Evolutionary conservation across 441 rosid genomes (phyloP), one percentile per base, ranked within the genome.

Genomic region (Aleurites moluccanus): DNA sequence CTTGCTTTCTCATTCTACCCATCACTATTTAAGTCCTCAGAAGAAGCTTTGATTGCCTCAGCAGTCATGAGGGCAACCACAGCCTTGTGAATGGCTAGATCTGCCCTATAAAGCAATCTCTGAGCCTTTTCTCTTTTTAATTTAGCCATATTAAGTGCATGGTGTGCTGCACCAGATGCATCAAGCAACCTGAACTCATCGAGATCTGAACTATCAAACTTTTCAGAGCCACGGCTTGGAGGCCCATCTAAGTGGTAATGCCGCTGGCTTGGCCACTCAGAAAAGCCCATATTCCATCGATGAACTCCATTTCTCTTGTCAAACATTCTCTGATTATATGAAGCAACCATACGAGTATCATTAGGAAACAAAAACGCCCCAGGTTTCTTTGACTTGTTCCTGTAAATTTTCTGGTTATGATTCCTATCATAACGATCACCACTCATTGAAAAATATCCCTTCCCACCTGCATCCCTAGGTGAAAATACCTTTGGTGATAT

Each of bases 71-170:
- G 88, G 75, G 97, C 91, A 79, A 85, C 88, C 74, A 89, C 94
- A 73, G 97, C 99, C 86, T 86, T 93, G 87, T 93, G 97, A 64
- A 93, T 88, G 23, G 94, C 92, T 78, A 92, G 78, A 83, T 93
- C 98, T 72, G 98, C 99, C 83, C 78, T 81, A 83, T 82, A 85
- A 64, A 91, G 85, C 87, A 93, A 79, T 77, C 87, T 89, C 84
- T 87, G 90, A 61, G 98, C 97, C 80, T 71, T 90, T 74, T 92
- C 96, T 82, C 92, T 83, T 88, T 96, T 96, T 69, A 87, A 75
- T 82, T 89, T 96, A 69, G 98, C 98, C 73, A 86, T 55, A 45
- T 81, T 81, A 11, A 75, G 84, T 1, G 98, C 96, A 61, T 88
- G 88, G 76, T 77, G 80, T 25, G 97, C 98, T 42, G 90, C 93